phyloP scores from a whole-genome alignment of 352 stramenopile genomes.

The Phytophthora nicotianae region DNA sequence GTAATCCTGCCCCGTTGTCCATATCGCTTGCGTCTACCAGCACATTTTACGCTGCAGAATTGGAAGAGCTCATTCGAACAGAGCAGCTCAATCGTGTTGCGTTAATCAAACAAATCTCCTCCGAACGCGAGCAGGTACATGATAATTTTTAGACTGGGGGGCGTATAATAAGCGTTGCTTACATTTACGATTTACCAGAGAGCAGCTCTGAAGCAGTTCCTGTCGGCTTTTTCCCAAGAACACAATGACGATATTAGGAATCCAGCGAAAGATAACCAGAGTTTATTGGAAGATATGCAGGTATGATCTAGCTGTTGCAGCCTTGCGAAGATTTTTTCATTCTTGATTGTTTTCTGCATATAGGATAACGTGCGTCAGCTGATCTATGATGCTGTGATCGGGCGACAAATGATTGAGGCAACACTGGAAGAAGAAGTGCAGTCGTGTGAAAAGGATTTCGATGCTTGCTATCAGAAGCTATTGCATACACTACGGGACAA shows the following conservation, averaged over 20 bases:
- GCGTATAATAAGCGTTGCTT: background rate
- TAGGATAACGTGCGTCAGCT: constrained; percentile 48
- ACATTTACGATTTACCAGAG: constrained; percentile 23
- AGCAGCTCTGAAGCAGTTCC: constrained; percentile 58
- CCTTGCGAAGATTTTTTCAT: too few species aligned
- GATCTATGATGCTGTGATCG: constrained; percentile 76
- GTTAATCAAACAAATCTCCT: constrained; percentile 58
- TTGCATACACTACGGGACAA: constrained; percentile 34
- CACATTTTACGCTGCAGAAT: constrained; percentile 39
- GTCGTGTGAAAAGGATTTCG: constrained; percentile 47
- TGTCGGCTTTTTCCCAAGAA: constrained; percentile 28
- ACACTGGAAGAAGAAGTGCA: constrained; percentile 60
- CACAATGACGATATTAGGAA: background rate
- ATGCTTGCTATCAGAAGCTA: constrained; percentile 34
- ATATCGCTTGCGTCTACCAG: constrained; percentile 11
- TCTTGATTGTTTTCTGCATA: too few species aligned
- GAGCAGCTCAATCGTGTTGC: constrained; percentile 58
- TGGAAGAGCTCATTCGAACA: constrained; percentile 57
- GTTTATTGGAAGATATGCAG: constrained; percentile 23
- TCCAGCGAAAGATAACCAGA: constrained; percentile 32
- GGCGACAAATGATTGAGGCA: constrained; percentile 66
- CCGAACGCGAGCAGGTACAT: constrained; percentile 61
- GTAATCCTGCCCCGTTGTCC: constrained; percentile 1
- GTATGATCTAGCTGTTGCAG: too few species aligned
- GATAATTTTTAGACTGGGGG: too few species aligned